Evolutionary conservation across 2,329 filamentous ascomycete genomes (phyloP), one percentile per base, ranked within the genome.

Genomic region (Fusarium drepaniforme): DNA sequence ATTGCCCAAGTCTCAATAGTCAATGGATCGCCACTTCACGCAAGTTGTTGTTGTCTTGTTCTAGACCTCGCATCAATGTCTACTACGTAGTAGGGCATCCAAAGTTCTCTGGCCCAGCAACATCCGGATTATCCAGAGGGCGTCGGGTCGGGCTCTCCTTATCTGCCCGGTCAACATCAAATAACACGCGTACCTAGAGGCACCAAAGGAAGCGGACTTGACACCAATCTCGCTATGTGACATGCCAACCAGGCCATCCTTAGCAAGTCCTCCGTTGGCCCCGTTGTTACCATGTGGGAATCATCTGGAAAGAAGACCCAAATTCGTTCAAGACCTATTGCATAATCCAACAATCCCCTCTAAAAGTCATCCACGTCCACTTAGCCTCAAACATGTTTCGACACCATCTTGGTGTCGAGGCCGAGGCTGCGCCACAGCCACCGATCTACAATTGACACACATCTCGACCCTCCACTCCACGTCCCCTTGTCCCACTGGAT

Each of bases 381-480:
- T 49, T 37, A 35, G 13, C 56, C 61, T 70, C 46, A 49, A 60
- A 67, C 51, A 63, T 71, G 57, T 42, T 58, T 58, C 44, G 30
- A 51, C 11, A 37, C 37, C 28, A 16, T 21, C 51, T 51, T 51
- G 46, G 23, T 51, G 25, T 58, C 53, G 23, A 61, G 57, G 25
- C 21, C 69, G 37, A 59, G 40, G 46, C 46, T 69, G 57, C 46
- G 69, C 69, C 66, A 71, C 69, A 70, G 35, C 49, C 60, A 61
- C 46, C 62, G 66, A 72, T 73, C 69, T 58, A 12, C 62, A 61
- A 44, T 38, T 44, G 18, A 61, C 40, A 28, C 40, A 25, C 40
- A 28, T 40, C 58, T 46, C 40, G 23, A 30, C 35, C 25, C 25
- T 57, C 51, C 51, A 57, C 21, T 57, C 51, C 51, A 57, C 21